These are phyloP conservation scores for Colletotrichum endophyticum DNA, from an alignment of 2,329 filamentous ascomycete species.

Conservation along the genomic window DNA sequence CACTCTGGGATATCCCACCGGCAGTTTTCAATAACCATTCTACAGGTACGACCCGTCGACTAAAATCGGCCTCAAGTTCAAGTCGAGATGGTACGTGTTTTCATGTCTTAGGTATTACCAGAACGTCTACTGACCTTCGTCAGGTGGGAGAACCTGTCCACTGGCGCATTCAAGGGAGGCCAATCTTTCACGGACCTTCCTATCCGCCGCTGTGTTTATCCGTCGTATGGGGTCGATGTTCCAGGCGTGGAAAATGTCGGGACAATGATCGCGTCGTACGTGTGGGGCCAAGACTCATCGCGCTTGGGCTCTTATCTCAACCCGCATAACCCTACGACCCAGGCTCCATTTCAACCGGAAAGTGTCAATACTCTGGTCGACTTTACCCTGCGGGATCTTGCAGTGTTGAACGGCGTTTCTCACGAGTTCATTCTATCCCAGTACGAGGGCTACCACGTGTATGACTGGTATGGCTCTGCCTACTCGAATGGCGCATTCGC, in stretches of 20 bases:
- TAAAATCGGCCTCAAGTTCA: constrained; percentile 34
- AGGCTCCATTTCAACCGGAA: constrained; percentile 21
- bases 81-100: constrained; percentile 27
- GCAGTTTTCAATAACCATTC: not conserved
- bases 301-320: constrained; percentile 28
- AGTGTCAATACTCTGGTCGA: constrained; percentile 23
- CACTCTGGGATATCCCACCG: not conserved
- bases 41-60: constrained; percentile 28
- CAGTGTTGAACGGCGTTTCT: constrained; percentile 25
- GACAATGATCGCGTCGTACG: constrained; percentile 29
- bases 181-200: constrained; percentile 33
- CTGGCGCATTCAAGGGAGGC: constrained; percentile 26
- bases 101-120: not conserved
- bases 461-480: constrained; percentile 27
- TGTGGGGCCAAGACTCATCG: constrained; percentile 28
- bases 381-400: constrained; percentile 22
- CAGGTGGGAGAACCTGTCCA: constrained; percentile 25
- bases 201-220: constrained; percentile 35
- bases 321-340: constrained; percentile 19
- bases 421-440: constrained; percentile 22
- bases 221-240: constrained; percentile 30
- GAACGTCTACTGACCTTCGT: not conserved
- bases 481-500: constrained; percentile 28
- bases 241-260: constrained; percentile 17
- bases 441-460: constrained; percentile 24